Evolutionary conservation across 108 stramenopile genomes (phyloP), one percentile per base, ranked within the genome.

Genomic region (Ochromonas danica): DNA sequence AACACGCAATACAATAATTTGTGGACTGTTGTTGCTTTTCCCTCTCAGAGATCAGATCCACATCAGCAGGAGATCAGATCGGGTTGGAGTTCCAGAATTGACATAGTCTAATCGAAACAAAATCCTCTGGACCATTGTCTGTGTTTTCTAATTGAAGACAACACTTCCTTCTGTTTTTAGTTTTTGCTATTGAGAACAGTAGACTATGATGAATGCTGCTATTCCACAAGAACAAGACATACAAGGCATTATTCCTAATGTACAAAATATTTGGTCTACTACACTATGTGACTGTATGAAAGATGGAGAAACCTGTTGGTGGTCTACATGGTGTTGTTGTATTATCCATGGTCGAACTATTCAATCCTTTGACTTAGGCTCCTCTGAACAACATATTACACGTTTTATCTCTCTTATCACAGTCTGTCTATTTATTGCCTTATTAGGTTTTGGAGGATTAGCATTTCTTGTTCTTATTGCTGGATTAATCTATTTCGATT

Each of bases 221-320:
- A n/a, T n/a, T n/a, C n/a, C n/a, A n/a, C n/a, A n/a, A n/a, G n/a
- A n/a, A n/a, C n/a, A n/a, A n/a, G n/a, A n/a, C n/a, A n/a, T n/a
- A n/a, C n/a, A n/a, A n/a, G n/a, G n/a, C n/a, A n/a, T n/a, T 51
- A 51, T 22, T 22, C 22, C 45, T 51, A 22, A 14, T 51, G 6
- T 51, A 51, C 45, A 51, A 51, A 51, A 22, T 14, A 70, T 14
- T 40, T 75, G 72, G 72, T 45, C 72, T 33, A 33, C 72, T 6
- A 6, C 14, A 6, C 10, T 42, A 28, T 75, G 17, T 36, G 36
- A 39, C 31, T 75, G 72, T 41, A 6, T 60, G 30, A 42, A 27
- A 36, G 72, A 75, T 36, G 72, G 38, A 75, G 72, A 75, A 36
- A 14, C 72, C 10, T 75, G 72, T 42, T 75, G 72, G 72, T 75